These are phyloP conservation scores for Diospyros lotus DNA, from an alignment of 148 eudicot genomes.

Conservation along the genomic window DNA sequence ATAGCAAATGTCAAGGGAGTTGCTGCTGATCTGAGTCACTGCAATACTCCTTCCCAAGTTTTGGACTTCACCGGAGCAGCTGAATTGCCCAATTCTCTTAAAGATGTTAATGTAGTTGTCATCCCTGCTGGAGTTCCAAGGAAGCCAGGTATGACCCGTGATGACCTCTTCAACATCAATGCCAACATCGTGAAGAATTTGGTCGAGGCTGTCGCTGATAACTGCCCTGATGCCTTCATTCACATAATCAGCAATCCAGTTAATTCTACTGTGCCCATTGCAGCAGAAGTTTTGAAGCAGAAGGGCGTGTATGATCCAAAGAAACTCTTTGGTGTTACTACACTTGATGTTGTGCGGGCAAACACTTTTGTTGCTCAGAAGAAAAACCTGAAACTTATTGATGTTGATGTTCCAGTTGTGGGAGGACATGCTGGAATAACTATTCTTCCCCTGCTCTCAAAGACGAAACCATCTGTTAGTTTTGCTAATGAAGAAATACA, in stretches of 20 bases:
- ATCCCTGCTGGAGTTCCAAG: constrained; percentile 96
- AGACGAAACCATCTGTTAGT: constrained; percentile 68
- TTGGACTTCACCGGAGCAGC: constrained; percentile 64
- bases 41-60: constrained; percentile 81
- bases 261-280: constrained; percentile 90
- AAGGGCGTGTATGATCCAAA: constrained; percentile 88
- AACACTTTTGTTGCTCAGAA: constrained; percentile 87
- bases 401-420: constrained; percentile 84
- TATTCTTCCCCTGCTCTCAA: constrained; percentile 73
- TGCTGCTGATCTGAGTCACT: constrained; percentile 93
- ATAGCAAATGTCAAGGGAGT: constrained; percentile 92
- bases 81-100: constrained; percentile 56
- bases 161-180: constrained; percentile 84
- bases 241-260: constrained; percentile 94
- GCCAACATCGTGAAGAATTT: constrained; percentile 74
- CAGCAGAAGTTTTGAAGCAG: constrained; percentile 75
- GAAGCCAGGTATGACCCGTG: constrained; percentile 95
- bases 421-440: constrained; percentile 97
- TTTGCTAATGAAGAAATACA: constrained; percentile 64
- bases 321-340: constrained; percentile 86
- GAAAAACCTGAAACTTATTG: constrained; percentile 75
- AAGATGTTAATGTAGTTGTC: constrained; percentile 71
- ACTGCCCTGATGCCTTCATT: constrained; percentile 84
- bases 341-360: constrained; percentile 88
- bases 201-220: constrained; percentile 82